A percentile compares a stretch with the other conserved stretches of the same genome.
phyloP scores from a whole-genome alignment of 495 filamentous ascomycete genomes.

The Hypoxylon crocopeplum region DNA sequence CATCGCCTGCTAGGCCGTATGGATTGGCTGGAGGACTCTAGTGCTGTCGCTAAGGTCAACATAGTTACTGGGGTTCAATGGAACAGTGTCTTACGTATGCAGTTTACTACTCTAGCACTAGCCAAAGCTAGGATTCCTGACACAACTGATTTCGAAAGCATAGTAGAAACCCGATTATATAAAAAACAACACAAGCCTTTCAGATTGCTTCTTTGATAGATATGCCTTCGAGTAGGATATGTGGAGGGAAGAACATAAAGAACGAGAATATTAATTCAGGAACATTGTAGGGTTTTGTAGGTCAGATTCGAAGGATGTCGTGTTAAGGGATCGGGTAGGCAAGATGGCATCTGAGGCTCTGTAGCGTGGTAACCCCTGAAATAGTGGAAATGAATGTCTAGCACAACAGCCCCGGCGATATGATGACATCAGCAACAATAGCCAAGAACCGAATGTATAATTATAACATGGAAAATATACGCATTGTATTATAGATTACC shows the following conservation, averaged over 20 bases:
- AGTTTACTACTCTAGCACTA: not conserved
- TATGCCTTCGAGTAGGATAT: too few species aligned
- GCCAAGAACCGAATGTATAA: not conserved
- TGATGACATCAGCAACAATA: constrained; percentile 22
- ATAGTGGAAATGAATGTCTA: too few species aligned
- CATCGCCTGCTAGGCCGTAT: constrained; percentile 33
- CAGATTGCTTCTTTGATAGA: too few species aligned
- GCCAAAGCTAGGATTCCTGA: constrained; percentile 5
- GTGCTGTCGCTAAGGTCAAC: too few species aligned
- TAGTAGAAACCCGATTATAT: too few species aligned
- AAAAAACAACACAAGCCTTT: too few species aligned
- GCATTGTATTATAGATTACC: too few species aligned
- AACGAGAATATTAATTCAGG: too few species aligned
- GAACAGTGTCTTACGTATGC: constrained; percentile 8
- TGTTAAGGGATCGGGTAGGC: not conserved
- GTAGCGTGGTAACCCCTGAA: not conserved
- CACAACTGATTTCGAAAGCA: constrained; percentile 13
- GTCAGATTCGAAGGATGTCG: not conserved
- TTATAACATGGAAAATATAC: too few species aligned
- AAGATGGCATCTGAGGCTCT: constrained; percentile 6
- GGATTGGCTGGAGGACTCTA: constrained; percentile 5
- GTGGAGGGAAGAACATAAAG: too few species aligned
- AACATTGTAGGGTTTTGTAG: not conserved
- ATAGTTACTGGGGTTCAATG: too few species aligned
- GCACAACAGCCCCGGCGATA: not conserved